These are phyloP conservation scores for Graphium sp. DNA, from an alignment of 2,329 filamentous ascomycete species.

Conservation along the genomic window DNA sequence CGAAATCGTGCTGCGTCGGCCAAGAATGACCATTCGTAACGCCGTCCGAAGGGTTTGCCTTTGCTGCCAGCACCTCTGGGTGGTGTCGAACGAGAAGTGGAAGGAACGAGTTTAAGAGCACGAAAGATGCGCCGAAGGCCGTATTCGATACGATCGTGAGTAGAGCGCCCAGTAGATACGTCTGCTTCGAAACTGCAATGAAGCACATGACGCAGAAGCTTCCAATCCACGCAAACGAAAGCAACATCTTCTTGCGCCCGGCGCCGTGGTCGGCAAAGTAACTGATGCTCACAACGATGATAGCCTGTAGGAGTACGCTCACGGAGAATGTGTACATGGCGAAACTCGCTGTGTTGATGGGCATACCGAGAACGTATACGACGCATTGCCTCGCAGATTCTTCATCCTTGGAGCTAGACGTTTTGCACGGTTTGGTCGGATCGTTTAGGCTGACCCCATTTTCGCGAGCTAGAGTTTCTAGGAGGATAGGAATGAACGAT, in stretches of 20 bases:
- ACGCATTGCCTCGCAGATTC: conserved; percentile 53
- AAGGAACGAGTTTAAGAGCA: conserved; percentile 87
- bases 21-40: conserved; percentile 7
- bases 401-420: conserved; percentile 33
- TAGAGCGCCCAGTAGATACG: conserved; percentile 68
- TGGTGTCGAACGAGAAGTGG: conserved; percentile 83
- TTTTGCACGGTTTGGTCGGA: conserved; percentile 55
- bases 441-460: conserved; percentile 77
- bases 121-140: conserved; percentile 87
- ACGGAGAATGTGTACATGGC: conserved; percentile 97
- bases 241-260: conserved; percentile 74
- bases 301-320: conserved; percentile 74
- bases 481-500: conserved; percentile 87
- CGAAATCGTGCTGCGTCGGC: background rate
- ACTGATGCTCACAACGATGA: conserved; percentile 91
- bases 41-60: conserved; percentile 7
- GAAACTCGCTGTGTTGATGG: conserved; percentile 92
- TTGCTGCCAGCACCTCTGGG: conserved; percentile 21
- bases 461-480: conserved; percentile 85
- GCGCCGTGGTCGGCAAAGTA: conserved; percentile 88
- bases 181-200: conserved; percentile 54
- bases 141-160: conserved; percentile 85
- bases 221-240: conserved; percentile 72
- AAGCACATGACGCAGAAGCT: conserved; percentile 78
- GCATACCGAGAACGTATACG: conserved; percentile 61